Percentiles rank a stretch among this genome's conserved stretches.
phyloP scores from a whole-genome alignment of 495 filamentous ascomycete species.

The Pyrenula aspistea region DNA sequence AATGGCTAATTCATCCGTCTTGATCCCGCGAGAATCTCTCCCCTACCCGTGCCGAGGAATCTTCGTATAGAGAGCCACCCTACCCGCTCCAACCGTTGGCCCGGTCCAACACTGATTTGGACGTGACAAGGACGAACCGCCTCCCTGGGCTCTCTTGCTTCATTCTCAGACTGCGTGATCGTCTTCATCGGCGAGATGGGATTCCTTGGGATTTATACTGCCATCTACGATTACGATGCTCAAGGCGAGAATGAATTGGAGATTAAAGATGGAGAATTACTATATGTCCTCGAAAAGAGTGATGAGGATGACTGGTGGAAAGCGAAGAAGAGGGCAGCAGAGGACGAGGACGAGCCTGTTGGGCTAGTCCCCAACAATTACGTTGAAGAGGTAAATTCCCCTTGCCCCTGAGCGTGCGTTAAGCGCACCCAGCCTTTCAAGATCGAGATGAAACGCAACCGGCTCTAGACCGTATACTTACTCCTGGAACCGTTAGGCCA shows the following conservation, averaged over 20 bases:
- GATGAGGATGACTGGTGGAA: conserved; percentile 95
- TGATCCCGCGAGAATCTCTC: background rate
- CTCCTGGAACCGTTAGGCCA: background rate
- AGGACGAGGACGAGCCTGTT: conserved; percentile 89
- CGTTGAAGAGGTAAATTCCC: conserved; percentile 72
- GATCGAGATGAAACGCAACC: background rate
- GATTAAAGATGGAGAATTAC: conserved; percentile 77
- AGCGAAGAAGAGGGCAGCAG: conserved; percentile 92
- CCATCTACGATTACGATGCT: conserved; percentile 86
- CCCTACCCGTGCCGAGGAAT: background rate
- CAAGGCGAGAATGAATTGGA: conserved; percentile 80
- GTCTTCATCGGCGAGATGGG: conserved; percentile 32
- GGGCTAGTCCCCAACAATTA: conserved; percentile 95
- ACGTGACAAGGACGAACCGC: background rate
- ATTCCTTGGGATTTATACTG: conserved; percentile 86
- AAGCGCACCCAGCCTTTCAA: background rate
- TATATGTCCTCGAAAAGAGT: conserved; percentile 88
- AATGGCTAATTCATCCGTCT: background rate
- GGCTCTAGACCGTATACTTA: background rate
- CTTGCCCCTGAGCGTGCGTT: background rate
- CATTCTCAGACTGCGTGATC: background rate
- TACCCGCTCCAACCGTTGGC: background rate
- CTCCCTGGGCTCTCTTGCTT: background rate
- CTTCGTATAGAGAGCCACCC: background rate
- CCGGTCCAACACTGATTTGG: background rate